Percentiles rank a stretch among this genome's conserved stretches.
Conservation (phyloP, 345 rosid genomes). For the Citrus inodora region DNA sequence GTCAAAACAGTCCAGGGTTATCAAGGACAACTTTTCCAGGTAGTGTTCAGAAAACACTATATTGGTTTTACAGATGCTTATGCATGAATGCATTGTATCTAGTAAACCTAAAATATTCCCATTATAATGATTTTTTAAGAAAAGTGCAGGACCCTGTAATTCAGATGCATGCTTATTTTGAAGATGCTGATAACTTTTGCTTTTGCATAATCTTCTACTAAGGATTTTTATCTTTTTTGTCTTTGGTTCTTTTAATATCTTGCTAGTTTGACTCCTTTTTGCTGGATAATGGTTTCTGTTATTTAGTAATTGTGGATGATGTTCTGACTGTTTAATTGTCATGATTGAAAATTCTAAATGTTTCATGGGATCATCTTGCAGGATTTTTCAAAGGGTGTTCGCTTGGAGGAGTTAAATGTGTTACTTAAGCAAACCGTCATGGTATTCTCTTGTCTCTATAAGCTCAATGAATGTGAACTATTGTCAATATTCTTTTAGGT, state of each 20-base stretch:
- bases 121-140: not conserved
- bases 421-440: constrained; percentile 85
- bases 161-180: not conserved
- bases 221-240: not conserved
- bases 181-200: not conserved
- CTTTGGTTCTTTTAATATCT: not conserved
- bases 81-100: not conserved
- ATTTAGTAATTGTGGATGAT: not conserved
- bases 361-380: constrained; percentile 29
- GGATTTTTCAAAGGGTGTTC: constrained; percentile 90
- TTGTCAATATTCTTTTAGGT: not conserved
- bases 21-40: constrained; percentile 74
- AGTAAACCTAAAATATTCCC: not conserved
- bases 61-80: constrained; percentile 1
- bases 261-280: constrained; percentile 13
- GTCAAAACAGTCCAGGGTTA: constrained; percentile 44
- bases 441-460: constrained; percentile 46
- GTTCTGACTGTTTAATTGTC: constrained; percentile 2
- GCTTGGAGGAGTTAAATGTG: constrained; percentile 86
- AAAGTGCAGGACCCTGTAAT: not conserved
- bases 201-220: not conserved
- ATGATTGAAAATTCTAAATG: constrained; percentile 11
- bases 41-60: constrained; percentile 19
- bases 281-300: constrained; percentile 6
- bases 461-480: not conserved